Evolutionary conservation across 179 eudicot species (phyloP).

Genomic region (Kewa caespitosa): DNA sequence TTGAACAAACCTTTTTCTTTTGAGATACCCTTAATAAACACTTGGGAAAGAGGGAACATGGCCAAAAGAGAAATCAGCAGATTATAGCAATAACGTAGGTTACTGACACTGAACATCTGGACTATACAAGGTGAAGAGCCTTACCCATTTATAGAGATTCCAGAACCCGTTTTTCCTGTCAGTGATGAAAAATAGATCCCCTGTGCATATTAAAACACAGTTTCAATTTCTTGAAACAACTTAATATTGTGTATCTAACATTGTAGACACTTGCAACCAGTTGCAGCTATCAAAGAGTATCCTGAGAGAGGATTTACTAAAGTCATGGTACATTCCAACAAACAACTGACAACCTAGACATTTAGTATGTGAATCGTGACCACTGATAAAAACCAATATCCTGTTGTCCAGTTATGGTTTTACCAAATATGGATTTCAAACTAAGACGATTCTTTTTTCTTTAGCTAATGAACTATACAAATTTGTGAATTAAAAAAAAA

Average conservation of each 20-base stretch:
- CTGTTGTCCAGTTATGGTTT: no score
- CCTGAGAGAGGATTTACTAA: background rate
- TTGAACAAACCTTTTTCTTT: no score
- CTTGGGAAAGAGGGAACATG: background rate
- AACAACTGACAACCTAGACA: background rate
- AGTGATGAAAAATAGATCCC: constrained; percentile 82
- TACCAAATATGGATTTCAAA: no score
- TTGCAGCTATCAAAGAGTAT: constrained; percentile 10
- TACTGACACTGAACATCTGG: background rate
- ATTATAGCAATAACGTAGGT: constrained; percentile 6
- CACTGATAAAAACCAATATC: background rate
- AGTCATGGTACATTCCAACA: background rate
- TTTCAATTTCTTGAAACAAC: constrained; percentile 9
- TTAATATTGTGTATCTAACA: background rate
- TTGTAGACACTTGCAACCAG: background rate
- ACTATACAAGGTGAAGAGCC: constrained; percentile 11
- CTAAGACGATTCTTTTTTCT: no score
- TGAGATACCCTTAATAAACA: background rate
- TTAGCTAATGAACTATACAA: no score
- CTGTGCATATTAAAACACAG: constrained; percentile 44
- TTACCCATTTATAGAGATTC: constrained; percentile 97
- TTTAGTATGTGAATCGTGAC: background rate
- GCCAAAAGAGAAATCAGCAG: constrained; percentile 4
- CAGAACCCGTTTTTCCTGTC: constrained; percentile 92
- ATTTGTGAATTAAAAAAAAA: no score